Evolutionary conservation across 139 green algal genomes (phyloP).

Genomic region (Pseudopediastrum boryanum): DNA sequence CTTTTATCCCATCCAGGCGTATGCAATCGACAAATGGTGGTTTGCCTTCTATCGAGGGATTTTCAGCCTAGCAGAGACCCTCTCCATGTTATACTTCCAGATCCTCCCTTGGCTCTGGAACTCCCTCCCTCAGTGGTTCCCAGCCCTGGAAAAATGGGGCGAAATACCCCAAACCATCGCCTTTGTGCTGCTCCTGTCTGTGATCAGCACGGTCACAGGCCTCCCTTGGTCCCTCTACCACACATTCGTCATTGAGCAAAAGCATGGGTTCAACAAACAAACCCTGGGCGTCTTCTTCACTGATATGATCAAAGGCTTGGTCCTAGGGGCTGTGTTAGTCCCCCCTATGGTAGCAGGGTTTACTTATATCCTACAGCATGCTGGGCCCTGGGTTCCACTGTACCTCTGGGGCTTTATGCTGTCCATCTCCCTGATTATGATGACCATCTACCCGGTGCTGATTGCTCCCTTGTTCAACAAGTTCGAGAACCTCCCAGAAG

Average conservation of each 20-base stretch:
- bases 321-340: slow-evolving; percentile 65
- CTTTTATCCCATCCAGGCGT: too few relatives aligned
- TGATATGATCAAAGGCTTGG: slow-evolving; percentile 59
- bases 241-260: slow-evolving; percentile 83
- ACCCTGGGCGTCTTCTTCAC: slow-evolving; percentile 71
- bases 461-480: slow-evolving; percentile 89
- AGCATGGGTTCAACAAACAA: slow-evolving; percentile 94
- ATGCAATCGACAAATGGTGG: slow-evolving; percentile 46
- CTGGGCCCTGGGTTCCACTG: slow-evolving; percentile 66
- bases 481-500: slow-evolving; percentile 68
- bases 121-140: neutral
- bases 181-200: slow-evolving; percentile 58
- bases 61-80: slow-evolving; percentile 46
- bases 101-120: slow-evolving; percentile 18
- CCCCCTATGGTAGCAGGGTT: slow-evolving; percentile 77
- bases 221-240: slow-evolving; percentile 81
- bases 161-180: slow-evolving; percentile 55
- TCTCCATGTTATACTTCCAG: neutral
- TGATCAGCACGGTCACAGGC: slow-evolving; percentile 48
- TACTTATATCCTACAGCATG: slow-evolving; percentile 68
- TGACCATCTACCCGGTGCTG: slow-evolving; percentile 55
- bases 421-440: slow-evolving; percentile 61
- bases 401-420: slow-evolving; percentile 90
- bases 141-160: neutral
- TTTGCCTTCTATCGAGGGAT: slow-evolving; percentile 46